Evolutionary conservation across 1,139 yeast genomes (phyloP).

Genomic region (Pichia sp.): DNA sequence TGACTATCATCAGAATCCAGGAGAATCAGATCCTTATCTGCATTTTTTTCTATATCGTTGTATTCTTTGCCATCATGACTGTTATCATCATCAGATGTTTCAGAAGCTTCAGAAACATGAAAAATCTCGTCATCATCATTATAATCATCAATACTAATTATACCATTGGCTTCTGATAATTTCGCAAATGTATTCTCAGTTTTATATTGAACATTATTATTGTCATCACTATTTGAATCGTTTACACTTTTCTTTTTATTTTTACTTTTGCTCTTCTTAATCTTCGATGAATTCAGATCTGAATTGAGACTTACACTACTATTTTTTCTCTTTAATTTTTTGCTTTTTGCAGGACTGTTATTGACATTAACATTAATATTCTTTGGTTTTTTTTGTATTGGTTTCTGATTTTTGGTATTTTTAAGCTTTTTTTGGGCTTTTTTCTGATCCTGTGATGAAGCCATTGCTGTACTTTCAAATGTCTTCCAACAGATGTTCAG

Average conservation of each 20-base stretch:
- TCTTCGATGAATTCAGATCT: constrained; percentile 1
- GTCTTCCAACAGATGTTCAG: background rate
- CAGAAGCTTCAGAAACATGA: constrained; percentile 7
- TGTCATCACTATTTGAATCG: background rate
- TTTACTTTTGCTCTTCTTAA: constrained; percentile 14
- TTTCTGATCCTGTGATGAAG: background rate
- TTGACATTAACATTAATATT: background rate
- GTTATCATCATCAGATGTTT: background rate
- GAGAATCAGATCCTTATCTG: constrained; percentile 3
- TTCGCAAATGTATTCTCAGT: constrained; percentile 10
- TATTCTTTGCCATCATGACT: background rate
- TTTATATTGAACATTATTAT: background rate
- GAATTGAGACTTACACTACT: background rate
- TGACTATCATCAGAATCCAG: constrained; percentile 6
- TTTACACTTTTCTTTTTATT: constrained; percentile 3
- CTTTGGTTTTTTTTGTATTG: background rate
- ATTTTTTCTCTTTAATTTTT: background rate
- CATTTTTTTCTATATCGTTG: background rate
- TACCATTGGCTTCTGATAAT: constrained; percentile 7
- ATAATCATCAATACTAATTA: constrained; percentile 1
- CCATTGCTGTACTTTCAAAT: background rate
- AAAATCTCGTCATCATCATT: constrained; percentile 12
- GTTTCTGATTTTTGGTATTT: background rate
- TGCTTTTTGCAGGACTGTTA: background rate
- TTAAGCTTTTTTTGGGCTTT: background rate